Conservation (phyloP, 768 basidiomycete species). For the Hygrophoropsis aurantiaca region DNA sequence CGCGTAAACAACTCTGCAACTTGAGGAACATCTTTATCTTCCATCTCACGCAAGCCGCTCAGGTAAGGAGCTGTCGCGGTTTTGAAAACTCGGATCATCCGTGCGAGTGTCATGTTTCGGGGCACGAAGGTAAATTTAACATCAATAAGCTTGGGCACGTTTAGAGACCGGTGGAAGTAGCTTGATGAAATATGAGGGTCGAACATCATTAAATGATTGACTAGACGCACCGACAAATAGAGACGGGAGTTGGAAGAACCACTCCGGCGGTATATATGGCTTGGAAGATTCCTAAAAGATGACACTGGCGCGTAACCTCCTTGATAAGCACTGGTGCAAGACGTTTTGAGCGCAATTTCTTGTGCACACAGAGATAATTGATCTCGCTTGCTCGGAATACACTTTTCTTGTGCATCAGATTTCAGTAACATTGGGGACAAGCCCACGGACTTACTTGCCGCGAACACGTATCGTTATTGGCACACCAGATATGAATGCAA, state of each 20-base stretch:
- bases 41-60: constrained; percentile 84
- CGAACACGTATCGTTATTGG: constrained; percentile 87
- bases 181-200: constrained; percentile 36
- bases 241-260: constrained; percentile 90
- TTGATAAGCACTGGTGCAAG: constrained; percentile 96
- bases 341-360: constrained; percentile 94
- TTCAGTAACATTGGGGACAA: not conserved
- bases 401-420: constrained; percentile 38
- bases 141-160: constrained; percentile 89
- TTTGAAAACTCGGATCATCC: constrained; percentile 79
- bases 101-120: constrained; percentile 84
- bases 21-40: constrained; percentile 69
- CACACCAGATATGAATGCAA: constrained; percentile 95
- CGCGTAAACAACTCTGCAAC: constrained; percentile 69
- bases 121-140: constrained; percentile 88
- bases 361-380: constrained; percentile 97
- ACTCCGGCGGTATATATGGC: constrained; percentile 96
- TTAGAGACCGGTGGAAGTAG: constrained; percentile 90
- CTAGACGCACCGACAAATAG: constrained; percentile 69
- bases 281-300: constrained; percentile 90
- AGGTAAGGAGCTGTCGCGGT: constrained; percentile 52
- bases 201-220: not conserved
- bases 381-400: constrained; percentile 80
- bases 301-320: constrained; percentile 91
- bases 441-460: constrained; percentile 55